A percentile compares a stretch with the other conserved stretches of the same genome.
phyloP scores from a whole-genome alignment of 306 rosid species.

The Nissolia schottii region DNA sequence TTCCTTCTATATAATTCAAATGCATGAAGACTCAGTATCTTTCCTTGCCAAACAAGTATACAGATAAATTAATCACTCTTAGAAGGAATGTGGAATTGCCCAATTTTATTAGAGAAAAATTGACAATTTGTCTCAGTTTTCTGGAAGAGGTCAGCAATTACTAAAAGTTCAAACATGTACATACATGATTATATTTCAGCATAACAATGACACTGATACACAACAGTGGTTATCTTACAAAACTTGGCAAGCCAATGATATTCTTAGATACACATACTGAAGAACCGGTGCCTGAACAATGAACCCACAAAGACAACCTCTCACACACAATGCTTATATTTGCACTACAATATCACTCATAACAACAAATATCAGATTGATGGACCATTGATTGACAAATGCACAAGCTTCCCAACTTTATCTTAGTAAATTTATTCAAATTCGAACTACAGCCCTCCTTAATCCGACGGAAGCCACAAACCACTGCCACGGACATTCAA shows the following conservation, averaged over 20 bases:
- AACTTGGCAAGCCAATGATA: background rate
- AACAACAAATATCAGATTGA: background rate
- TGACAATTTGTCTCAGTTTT: background rate
- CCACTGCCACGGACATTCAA: background rate
- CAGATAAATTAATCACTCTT: background rate
- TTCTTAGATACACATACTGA: background rate
- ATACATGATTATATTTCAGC: background rate
- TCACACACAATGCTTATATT: background rate
- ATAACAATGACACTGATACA: background rate
- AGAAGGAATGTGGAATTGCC: background rate
- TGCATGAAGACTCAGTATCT: background rate
- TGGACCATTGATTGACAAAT: background rate
- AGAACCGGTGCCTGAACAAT: background rate
- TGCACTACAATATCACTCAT: background rate
- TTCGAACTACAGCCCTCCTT: background rate
- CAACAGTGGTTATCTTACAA: background rate
- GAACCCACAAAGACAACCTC: background rate
- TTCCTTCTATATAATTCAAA: background rate
- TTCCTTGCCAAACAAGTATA: background rate
- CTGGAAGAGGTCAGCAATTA: background rate
- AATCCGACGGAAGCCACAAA: background rate
- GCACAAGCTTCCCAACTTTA: background rate
- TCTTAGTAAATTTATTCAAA: background rate
- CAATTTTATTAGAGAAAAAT: background rate
- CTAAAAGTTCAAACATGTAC: constrained; percentile 4